phyloP scores from a whole-genome alignment of 345 rosid genomes.

The Draba incana region DNA sequence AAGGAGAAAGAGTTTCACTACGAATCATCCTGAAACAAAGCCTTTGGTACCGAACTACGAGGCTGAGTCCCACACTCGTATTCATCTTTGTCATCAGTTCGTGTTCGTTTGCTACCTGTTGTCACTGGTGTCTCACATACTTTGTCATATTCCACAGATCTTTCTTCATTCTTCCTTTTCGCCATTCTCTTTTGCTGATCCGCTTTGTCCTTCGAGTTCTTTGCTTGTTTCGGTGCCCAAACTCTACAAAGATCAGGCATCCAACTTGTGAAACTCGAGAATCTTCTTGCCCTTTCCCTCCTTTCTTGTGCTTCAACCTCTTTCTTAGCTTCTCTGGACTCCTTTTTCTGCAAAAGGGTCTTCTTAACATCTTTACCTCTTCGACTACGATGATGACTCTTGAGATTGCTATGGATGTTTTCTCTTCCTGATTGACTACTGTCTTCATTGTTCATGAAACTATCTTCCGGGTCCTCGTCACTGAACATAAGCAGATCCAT shows the following conservation, averaged over 20 bases:
- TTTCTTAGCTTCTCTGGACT: conserved; percentile 45
- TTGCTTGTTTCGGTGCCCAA: conserved; percentile 81
- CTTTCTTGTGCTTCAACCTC: conserved; percentile 64
- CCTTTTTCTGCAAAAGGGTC: conserved; percentile 36
- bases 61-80: conserved; percentile 37
- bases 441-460: conserved; percentile 70
- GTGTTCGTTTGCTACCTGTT: conserved; percentile 49
- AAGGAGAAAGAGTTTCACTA: conserved; percentile 16
- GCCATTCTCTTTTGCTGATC: conserved; percentile 47
- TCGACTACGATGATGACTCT: conserved; percentile 40
- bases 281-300: conserved; percentile 83
- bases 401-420: conserved; percentile 42
- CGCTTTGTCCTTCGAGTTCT: conserved; percentile 38
- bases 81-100: conserved; percentile 40
- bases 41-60: conserved; percentile 65
- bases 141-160: conserved; percentile 51
- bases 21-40: conserved; percentile 65
- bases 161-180: conserved; percentile 54
- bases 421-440: conserved; percentile 63
- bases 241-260: conserved; percentile 86
- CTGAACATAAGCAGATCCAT: conserved; percentile 76
- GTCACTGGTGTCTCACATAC: conserved; percentile 82
- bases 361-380: conserved; percentile 38
- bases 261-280: conserved; percentile 82
- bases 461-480: conserved; percentile 61